Evolutionary conservation across 768 basidiomycete species (phyloP).

Genomic region (Chlorophyllum brunneum): DNA sequence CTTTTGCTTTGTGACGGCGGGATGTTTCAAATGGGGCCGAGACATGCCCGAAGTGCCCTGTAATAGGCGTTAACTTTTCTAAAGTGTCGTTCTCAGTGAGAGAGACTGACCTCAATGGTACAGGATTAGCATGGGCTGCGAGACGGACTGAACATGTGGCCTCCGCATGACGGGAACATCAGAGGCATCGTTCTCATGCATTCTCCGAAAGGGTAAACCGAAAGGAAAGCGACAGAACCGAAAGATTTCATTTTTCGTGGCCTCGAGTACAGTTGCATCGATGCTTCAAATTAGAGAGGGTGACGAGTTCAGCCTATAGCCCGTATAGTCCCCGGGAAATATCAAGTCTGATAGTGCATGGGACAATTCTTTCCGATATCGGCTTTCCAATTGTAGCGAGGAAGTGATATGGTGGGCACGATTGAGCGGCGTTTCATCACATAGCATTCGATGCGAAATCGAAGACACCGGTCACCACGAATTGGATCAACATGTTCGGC

Average conservation of each 20-base stretch:
- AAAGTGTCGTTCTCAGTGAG: not conserved
- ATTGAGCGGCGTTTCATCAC: too few species aligned
- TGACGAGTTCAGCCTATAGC: too few species aligned
- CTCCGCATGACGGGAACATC: not conserved
- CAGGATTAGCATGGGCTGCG: not conserved
- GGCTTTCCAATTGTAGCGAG: conserved; percentile 3
- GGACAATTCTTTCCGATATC: conserved; percentile 10
- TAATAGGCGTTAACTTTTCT: too few species aligned
- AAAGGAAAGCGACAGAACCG: not conserved
- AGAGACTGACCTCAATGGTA: not conserved
- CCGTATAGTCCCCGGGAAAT: too few species aligned
- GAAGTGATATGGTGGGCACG: not conserved
- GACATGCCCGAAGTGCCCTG: too few species aligned
- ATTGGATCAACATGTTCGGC: too few species aligned
- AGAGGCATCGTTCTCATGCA: not conserved
- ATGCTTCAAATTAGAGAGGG: too few species aligned
- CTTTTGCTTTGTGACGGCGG: too few species aligned
- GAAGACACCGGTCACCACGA: too few species aligned
- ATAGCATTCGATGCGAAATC: too few species aligned
- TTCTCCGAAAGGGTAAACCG: not conserved
- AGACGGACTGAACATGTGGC: not conserved
- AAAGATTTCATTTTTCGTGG: not conserved
- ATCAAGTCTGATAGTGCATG: too few species aligned
- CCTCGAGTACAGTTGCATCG: not conserved
- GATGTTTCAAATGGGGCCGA: too few species aligned